Base-by-base conservation (phyloP, 2,329 filamentous ascomycete species). In the Diaporthe citriasiana region DNA sequence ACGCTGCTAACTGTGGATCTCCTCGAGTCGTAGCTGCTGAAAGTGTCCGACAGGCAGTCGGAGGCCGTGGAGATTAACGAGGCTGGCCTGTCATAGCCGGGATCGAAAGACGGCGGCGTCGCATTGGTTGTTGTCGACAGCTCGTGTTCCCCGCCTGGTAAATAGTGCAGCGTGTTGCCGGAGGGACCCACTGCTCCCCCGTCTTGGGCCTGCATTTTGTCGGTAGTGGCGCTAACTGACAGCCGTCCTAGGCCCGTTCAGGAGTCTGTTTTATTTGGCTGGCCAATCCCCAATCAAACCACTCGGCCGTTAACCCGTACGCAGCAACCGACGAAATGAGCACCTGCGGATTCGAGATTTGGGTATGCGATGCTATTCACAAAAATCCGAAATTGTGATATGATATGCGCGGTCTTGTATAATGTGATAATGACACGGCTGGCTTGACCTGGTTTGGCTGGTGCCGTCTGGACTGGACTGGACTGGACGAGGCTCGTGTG, bases 1-100 rank as follows among this genome's bases (percentile, higher is more conserved):
- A 76, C 77, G 68, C 78, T 79, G 78, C 80, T 82, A 75, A 78
- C 70, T 73, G 80, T 74, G 51, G 80, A 82, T 25, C 80, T 77
- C 71, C 79, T 78, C 50, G 80, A 80, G 76, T 79, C 79, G 72
- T 80, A 79, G 69, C 74, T 71, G 50, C 74, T 74, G 42, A 78
- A 78, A 69, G 75, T 77, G 68, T 78, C 79, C 70, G 72, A 77
- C 53, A 79, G 79, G 70, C 75, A 78, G 73, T 78, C 78, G 76
- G 77, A 79, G 71, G 75, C 74, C 71, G 80, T 76, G 75, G 73
- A 74, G 35, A 74, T 71, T 66, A 71, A 59, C 42, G 60, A 71
- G 51, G 69, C 59, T 33, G 69, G 50, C 50, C 53, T 55, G 50
- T 57, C 66, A n/a, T 57, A 59, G 53, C 47, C 55, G n/a, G 33